Conservation (phyloP, 352 stramenopile genomes). For the Globisporangium spiculum region DNA sequence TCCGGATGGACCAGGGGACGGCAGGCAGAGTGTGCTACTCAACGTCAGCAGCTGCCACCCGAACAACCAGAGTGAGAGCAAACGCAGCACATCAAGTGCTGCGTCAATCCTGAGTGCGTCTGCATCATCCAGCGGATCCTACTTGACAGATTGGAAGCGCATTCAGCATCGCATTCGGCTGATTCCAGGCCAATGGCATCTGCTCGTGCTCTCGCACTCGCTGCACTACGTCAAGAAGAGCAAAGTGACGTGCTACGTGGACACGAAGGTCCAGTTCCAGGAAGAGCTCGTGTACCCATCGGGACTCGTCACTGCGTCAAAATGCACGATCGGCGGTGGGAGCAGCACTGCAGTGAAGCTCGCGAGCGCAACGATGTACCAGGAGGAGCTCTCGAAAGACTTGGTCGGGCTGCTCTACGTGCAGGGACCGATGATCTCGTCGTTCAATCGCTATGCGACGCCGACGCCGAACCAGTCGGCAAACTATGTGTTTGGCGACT, state of each 20-base stretch:
- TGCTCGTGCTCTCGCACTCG: constrained; percentile 72
- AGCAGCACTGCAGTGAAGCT: constrained; percentile 36
- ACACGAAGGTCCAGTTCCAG: constrained; percentile 56
- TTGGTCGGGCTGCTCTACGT: constrained; percentile 58
- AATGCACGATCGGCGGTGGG: constrained; percentile 65
- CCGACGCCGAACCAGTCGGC: constrained; percentile 17
- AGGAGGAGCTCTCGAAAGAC: constrained; percentile 60
- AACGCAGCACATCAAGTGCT: constrained; percentile 18
- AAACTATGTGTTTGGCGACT: constrained; percentile 42
- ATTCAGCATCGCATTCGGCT: constrained; percentile 47
- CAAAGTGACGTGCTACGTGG: constrained; percentile 71
- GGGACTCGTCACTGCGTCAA: constrained; percentile 65
- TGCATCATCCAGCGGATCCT: constrained; percentile 7
- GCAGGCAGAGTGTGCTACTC: constrained; percentile 30
- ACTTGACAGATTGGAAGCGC: constrained; percentile 50
- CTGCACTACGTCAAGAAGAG: constrained; percentile 87
- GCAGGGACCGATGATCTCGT: constrained; percentile 54
- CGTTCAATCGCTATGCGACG: constrained; percentile 54
- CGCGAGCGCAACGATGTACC: constrained; percentile 76
- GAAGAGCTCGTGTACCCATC: constrained; percentile 81
- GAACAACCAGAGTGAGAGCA: constrained; percentile 15
- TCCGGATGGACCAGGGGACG: constrained; percentile 21
- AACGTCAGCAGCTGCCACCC: constrained; percentile 59
- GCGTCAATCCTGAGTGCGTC: constrained; percentile 37
- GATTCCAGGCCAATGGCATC: constrained; percentile 52